These are phyloP conservation scores for Primulina huaijiensis DNA, from an alignment of 257 asterid genomes.

Conservation along the genomic window DNA sequence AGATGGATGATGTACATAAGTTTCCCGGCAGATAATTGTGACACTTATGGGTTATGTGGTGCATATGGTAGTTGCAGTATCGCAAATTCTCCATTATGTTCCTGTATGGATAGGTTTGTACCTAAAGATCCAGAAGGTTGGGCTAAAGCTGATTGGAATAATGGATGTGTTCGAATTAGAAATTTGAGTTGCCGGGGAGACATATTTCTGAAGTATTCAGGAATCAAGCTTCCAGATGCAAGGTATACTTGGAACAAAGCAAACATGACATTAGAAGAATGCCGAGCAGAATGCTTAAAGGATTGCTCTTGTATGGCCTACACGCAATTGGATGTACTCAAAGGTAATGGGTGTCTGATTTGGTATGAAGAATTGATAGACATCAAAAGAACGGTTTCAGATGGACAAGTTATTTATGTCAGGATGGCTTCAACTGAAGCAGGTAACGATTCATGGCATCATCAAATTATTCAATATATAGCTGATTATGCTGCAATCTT, in stretches of 20 bases:
- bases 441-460: conserved; percentile 12
- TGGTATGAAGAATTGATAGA: conserved; percentile 35
- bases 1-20: conserved; percentile 26
- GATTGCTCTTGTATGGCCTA: conserved; percentile 28
- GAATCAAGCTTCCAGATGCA: conserved; percentile 31
- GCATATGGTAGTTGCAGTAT: conserved; percentile 28
- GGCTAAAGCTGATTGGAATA: conserved; percentile 27
- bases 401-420: conserved; percentile 30
- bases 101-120: conserved; percentile 29
- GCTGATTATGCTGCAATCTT: not conserved
- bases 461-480: not conserved
- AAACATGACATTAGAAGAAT: conserved; percentile 29
- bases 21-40: conserved; percentile 35
- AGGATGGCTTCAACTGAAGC: conserved; percentile 31
- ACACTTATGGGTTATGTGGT: conserved; percentile 28
- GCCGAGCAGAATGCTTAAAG: conserved; percentile 21
- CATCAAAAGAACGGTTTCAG: conserved; percentile 19
- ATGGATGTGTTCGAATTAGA: conserved; percentile 32
- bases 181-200: conserved; percentile 28
- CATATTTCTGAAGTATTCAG: conserved; percentile 23
- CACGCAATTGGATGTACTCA: conserved; percentile 17
- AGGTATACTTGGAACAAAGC: conserved; percentile 18
- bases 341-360: conserved; percentile 31
- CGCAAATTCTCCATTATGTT: conserved; percentile 23
- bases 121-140: conserved; percentile 28